Evolutionary conservation across 129 eudicot species (phyloP).

Genomic region (Lactuca sativa): DNA sequence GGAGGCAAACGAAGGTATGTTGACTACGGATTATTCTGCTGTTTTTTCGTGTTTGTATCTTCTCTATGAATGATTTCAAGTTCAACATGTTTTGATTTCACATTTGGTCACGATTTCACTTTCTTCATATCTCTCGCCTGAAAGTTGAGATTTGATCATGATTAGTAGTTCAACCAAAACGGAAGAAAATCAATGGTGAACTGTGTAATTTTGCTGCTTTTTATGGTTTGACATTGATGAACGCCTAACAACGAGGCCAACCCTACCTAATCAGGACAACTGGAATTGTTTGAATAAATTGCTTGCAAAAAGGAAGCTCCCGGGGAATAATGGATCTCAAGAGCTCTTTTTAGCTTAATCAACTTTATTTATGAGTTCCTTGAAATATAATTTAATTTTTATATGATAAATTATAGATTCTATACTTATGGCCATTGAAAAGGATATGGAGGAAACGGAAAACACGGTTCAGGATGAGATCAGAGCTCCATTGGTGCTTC

Average conservation of each 20-base stretch:
- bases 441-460: constrained; percentile 27
- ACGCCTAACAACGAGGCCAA: background rate
- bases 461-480: constrained; percentile 17
- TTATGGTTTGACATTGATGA: background rate
- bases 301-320: background rate
- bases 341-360: background rate
- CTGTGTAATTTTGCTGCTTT: background rate
- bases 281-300: background rate
- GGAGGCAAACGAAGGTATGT: constrained; percentile 6
- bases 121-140: background rate
- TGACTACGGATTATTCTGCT: background rate
- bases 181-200: background rate
- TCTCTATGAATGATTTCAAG: background rate
- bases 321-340: background rate
- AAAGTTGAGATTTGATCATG: background rate
- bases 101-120: constrained; percentile 7
- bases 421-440: constrained; percentile 19
- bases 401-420: background rate
- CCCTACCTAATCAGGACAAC: background rate
- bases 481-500: constrained; percentile 33
- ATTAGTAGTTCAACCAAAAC: constrained; percentile 4
- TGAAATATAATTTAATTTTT: background rate
- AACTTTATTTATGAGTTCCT: background rate
- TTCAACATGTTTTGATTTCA: constrained; percentile 17
- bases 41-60: constrained; percentile 3